Base-by-base conservation (phyloP, 2,329 filamentous ascomycete species). In the Scorias spongiosa region DNA sequence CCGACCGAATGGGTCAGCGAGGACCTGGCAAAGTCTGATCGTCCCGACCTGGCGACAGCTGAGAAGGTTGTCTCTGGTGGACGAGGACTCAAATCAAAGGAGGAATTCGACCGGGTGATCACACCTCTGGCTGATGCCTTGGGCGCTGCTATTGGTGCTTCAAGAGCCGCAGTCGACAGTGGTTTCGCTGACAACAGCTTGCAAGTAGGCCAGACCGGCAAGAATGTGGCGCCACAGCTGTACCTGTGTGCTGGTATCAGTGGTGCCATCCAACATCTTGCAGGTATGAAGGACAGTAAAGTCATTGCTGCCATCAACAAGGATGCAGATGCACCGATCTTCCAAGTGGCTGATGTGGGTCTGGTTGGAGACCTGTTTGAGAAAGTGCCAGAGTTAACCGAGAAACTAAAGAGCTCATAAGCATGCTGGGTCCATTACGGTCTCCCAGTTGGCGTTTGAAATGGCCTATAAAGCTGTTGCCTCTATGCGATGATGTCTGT, bases 231-330 rank as follows among this genome's bases (percentile, higher is more conserved):
- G 40, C 91, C 91, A 47, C 81, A 98, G 65, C 70, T 98, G 48
- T 98, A 98, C 63, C 74, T 98, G 54, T 93, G 87, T 43, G 88
- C 89, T 10, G 91, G 91, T 59, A 96, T 98, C 55, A 94, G 86
- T 8, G 91, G 91, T 43, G 91, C 91, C 17, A 98, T 98, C 55
- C 91, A 98, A 68, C 91, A 98, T 71, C 66, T 98, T 66, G 91
- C 91, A 29, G 91, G 91, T 61, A 98, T 98, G 91, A 98, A 98
- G 75, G 91, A 98, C 62, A 95, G 87, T 71, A 98, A 98, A 71
- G 91, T 98, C 46, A 98, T 98, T 68, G 91, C 89, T 17, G 86
- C 86, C 11, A 96, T 98, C 61, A 98, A 98, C 74, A 98, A 98
- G 71, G 91, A 98, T 60, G 71, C 80, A 4, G 91, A 98, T 65